Base-by-base conservation (phyloP, 352 stramenopile species). In the Globisporangium takayamanum region DNA sequence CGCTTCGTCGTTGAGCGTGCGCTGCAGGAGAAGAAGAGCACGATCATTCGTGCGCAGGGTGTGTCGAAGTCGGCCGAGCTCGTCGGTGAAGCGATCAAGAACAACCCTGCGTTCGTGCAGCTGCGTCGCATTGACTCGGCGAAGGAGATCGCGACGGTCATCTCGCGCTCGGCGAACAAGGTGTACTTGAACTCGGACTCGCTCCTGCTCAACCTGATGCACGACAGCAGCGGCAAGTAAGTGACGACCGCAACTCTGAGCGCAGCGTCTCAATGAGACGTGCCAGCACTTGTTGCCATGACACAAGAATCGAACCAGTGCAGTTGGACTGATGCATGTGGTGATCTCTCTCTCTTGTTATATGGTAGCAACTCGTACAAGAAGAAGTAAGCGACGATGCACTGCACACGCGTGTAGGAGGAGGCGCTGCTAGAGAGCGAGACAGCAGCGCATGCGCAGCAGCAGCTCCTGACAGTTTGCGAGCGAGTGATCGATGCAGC, bases 41-140 rank as follows among this genome's bases (percentile, higher is more conserved):
- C 97, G 57, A 90, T 99, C 62, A 98, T 98, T 66, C 95, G 95
- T 67, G 92, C 91, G 51, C 81, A 97, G 65, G 98, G 97, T 97
- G 97, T 99, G 83, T 96, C 98, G 66, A 96, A 99, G 78, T 98
- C 97, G 69, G 97, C 98, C 12, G 88, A 98, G 69, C 88, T 99
- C 36, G 98, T 99, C 73, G 97, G 97, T 59, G 84, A 97, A 66
- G 97, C 97, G 58, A 99, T 99, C 69, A 98, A 99, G 87, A 97
- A 98, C 76, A 99, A 99, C 82, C 97, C 97, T 59, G 98, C 94
- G 47, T 99, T 99, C 78, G 96, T 99, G 78, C 95, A 99, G 76
- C 80, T 99, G 62, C 90, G 97, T 78, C 91, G 96, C 59, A 98
- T 99, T 68, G 97, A 99, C 72, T 93, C 97, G 25, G 97, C 98